Conservation (phyloP, 2,329 filamentous ascomycete genomes). For the Chaetomium sp. region DNA sequence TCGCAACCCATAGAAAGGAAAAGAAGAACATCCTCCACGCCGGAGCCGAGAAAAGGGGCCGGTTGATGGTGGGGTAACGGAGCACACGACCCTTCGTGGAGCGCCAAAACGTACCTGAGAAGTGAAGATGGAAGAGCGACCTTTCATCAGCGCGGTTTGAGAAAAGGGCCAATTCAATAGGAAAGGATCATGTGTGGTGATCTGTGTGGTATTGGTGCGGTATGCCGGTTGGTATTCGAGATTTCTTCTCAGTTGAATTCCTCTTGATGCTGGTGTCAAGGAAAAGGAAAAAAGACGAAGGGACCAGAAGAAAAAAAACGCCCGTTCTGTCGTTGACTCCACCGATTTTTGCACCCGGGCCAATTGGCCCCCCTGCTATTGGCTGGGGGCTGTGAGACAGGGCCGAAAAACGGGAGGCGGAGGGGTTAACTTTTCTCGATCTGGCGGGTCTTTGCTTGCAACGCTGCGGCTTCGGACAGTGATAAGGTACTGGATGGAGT, state of each 20-base stretch:
- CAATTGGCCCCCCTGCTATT: constrained; percentile 16
- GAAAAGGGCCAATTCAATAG: constrained; percentile 29
- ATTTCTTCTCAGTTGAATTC: not conserved
- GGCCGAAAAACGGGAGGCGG: constrained; percentile 13
- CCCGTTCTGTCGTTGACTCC: constrained; percentile 16
- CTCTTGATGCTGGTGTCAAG: constrained; percentile 1
- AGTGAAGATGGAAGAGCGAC: constrained; percentile 77
- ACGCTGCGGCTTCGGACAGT: constrained; percentile 16
- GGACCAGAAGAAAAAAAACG: constrained; percentile 15
- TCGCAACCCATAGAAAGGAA: constrained; percentile 1
- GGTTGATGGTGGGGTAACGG: constrained; percentile 9
- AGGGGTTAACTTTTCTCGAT: constrained; percentile 7
- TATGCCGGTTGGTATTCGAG: constrained; percentile 6
- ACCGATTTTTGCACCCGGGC: constrained; percentile 12
- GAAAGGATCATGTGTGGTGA: constrained; percentile 20
- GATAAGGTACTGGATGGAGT: not conserved
- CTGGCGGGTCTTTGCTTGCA: not conserved
- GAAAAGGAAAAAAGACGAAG: constrained; percentile 10
- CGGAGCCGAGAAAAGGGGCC: constrained; percentile 1
- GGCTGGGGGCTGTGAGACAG: constrained; percentile 3
- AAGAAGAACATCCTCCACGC: not conserved
- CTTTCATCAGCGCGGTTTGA: constrained; percentile 72
- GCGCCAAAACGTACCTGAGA: constrained; percentile 60
- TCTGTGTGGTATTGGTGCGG: constrained; percentile 11
- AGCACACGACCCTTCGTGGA: constrained; percentile 2